phyloP scores from a whole-genome alignment of 73 alveolate genomes.

The Blepharisma japonicum region DNA sequence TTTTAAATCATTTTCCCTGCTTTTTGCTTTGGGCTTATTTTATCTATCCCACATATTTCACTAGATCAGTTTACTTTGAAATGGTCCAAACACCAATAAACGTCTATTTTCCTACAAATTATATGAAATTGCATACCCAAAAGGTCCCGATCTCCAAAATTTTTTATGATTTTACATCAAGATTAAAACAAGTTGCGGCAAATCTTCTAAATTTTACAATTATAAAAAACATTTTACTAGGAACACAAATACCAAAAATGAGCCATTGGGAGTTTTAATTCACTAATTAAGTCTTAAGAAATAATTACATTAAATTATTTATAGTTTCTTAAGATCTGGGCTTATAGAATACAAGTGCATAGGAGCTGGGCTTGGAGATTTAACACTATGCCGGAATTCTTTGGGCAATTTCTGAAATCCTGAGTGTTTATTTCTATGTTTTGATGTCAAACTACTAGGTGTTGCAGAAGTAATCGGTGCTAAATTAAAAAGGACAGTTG shows the following conservation, averaged over 20 bases:
- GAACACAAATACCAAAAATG: constrained; percentile 7
- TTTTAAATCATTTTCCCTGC: constrained; percentile 43
- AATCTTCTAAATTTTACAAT: not conserved
- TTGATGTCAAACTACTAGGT: too few relatives aligned
- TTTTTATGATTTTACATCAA: not conserved
- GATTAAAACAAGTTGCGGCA: not conserved
- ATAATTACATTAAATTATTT: too few relatives aligned
- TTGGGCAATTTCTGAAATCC: too few relatives aligned
- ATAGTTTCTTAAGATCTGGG: too few relatives aligned
- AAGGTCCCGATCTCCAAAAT: not conserved
- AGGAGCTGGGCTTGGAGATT: too few relatives aligned
- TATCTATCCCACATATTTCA: not conserved
- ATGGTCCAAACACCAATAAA: not conserved
- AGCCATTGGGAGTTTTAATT: not conserved
- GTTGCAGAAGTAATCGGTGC: too few relatives aligned
- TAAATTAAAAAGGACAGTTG: too few relatives aligned
- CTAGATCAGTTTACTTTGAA: constrained; percentile 8
- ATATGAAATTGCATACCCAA: not conserved
- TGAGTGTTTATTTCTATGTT: too few relatives aligned
- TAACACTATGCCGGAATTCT: too few relatives aligned
- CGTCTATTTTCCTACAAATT: constrained; percentile 1
- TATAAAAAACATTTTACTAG: constrained; percentile 6
- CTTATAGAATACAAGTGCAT: too few relatives aligned
- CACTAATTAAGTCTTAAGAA: too few relatives aligned
- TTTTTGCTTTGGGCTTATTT: constrained; percentile 28